phyloP scores from a whole-genome alignment of 371 early-diverging fungal genomes.

The Mortierella sp. region DNA sequence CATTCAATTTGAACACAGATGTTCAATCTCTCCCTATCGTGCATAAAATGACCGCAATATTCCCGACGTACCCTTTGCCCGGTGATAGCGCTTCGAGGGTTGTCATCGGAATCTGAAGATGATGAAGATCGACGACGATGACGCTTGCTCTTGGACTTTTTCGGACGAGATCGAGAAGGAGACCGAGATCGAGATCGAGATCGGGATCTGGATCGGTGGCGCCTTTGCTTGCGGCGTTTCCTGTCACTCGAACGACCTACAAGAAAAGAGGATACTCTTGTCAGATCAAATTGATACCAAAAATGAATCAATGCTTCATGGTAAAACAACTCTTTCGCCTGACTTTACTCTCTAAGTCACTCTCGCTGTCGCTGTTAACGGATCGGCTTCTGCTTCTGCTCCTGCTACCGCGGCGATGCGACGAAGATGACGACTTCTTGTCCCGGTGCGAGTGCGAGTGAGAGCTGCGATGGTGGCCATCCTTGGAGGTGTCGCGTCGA shows the following conservation, averaged over 20 bases:
- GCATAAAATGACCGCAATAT: neutral
- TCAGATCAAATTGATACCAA: too few relatives aligned
- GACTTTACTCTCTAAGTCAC: constrained; percentile 21
- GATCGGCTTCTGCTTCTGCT: constrained; percentile 37
- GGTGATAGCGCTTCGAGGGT: constrained; percentile 46
- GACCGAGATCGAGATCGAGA: constrained; percentile 57
- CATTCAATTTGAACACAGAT: neutral
- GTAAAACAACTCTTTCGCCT: neutral
- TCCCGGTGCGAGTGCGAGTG: neutral
- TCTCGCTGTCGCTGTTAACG: constrained; percentile 17
- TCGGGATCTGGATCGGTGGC: constrained; percentile 45
- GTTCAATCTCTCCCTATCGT: neutral
- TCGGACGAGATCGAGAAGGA: constrained; percentile 35
- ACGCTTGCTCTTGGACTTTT: constrained; percentile 46
- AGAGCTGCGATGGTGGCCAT: constrained; percentile 29
- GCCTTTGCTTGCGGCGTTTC: constrained; percentile 36
- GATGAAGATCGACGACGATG: constrained; percentile 46
- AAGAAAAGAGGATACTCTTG: neutral
- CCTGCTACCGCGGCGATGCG: constrained; percentile 13
- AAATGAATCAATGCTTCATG: too few relatives aligned
- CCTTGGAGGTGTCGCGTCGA: constrained; percentile 12
- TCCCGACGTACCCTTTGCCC: constrained; percentile 33
- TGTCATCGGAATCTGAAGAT: constrained; percentile 45
- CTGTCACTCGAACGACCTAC: constrained; percentile 34
- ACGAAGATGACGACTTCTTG: neutral